Percentiles rank a stretch among this genome's conserved stretches.
These are phyloP conservation scores for Brettanomyces bruxellensis DNA, from an alignment of 805 yeast genomes.

Conservation along the genomic window DNA sequence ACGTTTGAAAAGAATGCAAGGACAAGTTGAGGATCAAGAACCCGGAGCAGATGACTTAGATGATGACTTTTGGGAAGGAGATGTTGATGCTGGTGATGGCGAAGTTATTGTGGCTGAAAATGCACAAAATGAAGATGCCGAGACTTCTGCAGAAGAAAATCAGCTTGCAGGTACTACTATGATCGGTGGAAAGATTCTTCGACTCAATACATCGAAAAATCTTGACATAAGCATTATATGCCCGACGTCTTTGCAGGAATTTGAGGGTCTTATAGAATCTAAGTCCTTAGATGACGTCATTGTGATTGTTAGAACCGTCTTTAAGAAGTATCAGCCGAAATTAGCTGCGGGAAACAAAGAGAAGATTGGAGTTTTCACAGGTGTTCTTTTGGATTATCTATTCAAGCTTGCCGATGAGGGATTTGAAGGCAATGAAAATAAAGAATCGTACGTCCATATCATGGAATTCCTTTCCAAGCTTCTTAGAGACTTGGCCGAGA, in stretches of 20 bases:
- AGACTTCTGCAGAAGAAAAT: conserved; percentile 7
- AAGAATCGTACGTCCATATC: conserved; percentile 21
- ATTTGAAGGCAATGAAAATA: conserved; percentile 10
- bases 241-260: conserved; percentile 39
- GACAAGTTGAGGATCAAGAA: conserved; percentile 32
- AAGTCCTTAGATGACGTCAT: conserved; percentile 34
- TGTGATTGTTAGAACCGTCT: conserved; percentile 42
- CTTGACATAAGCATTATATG: conserved; percentile 26
- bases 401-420: conserved; percentile 36
- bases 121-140: conserved; percentile 21
- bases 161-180: conserved; percentile 17
- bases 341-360: conserved; percentile 77
- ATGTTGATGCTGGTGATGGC: conserved; percentile 36
- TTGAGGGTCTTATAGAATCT: conserved; percentile 25
- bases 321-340: conserved; percentile 62
- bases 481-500: conserved; percentile 52
- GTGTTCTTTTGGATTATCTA: conserved; percentile 54
- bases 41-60: conserved; percentile 53
- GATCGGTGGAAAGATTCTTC: conserved; percentile 25
- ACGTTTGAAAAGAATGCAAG: conserved; percentile 68
- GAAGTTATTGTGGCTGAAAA: conserved; percentile 29
- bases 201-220: conserved; percentile 9
- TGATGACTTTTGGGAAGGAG: conserved; percentile 60
- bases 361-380: conserved; percentile 53
- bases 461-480: conserved; percentile 32